Evolutionary conservation across 352 stramenopile species (phyloP), one percentile per base, ranked within the genome.

Genomic region (Globisporangium yorkense): DNA sequence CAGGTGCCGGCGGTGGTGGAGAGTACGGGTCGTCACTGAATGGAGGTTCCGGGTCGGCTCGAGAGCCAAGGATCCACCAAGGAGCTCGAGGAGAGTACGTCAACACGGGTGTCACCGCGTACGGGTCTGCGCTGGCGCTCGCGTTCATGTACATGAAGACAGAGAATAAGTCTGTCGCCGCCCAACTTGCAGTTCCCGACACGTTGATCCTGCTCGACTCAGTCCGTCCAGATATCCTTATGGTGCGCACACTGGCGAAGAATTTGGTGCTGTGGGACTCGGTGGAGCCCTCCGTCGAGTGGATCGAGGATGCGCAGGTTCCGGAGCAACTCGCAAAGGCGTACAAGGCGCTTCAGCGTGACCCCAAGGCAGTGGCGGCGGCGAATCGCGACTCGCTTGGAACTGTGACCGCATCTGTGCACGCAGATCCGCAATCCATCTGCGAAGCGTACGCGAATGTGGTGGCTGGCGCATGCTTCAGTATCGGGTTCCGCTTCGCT

Each of bases 121-220:
- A 92, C 24, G 96, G 88, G 50, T 89, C 80, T 46, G 97, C 90
- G 6, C 61, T 99, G 50, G 96, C 96, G 9, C 72, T 99, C 21
- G 95, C 87, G 15, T 89, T 99, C 43, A 98, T 99, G 78, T 98
- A 98, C 68, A 89, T 99, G 59, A 89, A 96, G 63, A 98, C 81
- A 35, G 80, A 87, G 58, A 97, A 97, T 70, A 81, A 83, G 37
- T 78, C 74, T 3, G 80, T 97, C 51, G 80, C 86, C 13, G 81
- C 82, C 20, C 84, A 92, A 29, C 69, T 99, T 31, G 66, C 71
- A 3, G 77, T 99, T 51, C 97, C 97, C 7, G 79, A 98, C 44
- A 99, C 96, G 10, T 78, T 98, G 41, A 97, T 97, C 54, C 71
- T 97, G 44, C 75, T 99, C 13, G 96, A 99, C 56, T 96, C 97